Evolutionary conservation across 257 asterid species (phyloP), one percentile per base, ranked within the genome.

Genomic region (Solanum megistacrolobum): DNA sequence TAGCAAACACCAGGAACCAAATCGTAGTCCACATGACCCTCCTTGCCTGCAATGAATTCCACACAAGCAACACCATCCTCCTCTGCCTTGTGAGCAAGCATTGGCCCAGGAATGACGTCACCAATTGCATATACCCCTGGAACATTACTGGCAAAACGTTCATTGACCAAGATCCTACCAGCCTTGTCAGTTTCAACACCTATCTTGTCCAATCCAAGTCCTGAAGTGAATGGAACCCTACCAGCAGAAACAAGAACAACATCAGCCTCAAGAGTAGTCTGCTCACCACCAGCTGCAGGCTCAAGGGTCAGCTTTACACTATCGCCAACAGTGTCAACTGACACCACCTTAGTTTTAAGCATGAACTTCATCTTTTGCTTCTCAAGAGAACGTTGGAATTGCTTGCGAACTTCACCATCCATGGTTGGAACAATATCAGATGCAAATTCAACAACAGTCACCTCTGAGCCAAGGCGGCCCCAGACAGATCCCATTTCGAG

Each of bases 401-500:
- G 98, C 89, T 93, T 97, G 16, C 99, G 95, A 38, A 96, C 89
- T 90, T 96, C 99, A 76, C 92, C 93, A 84, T 97, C 99, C 99
- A 97, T 97, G 46, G 96, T 89, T 11, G 99, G 99, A 88, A 95
- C 99, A 83, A 96, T 97, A 79, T 95, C 99, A 0, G 97, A 60
- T 46, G 94, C 99, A 87, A 97, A 97, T 89, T 96, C 99, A 83
- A 97, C 99, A 52, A 97, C 98, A 31, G 95, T 94, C 36, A 97
- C 95, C 92, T 97, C 97, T 20, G 99, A 96, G 73, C 99, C 99
- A 79, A 94, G 94, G 48, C 99, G 98, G 21, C 96, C 96, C 99
- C 99, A 96, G n/a, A 97, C 98, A 68, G 98, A 96, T 27, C 99
- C 99, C 99, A 97, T 97, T 90, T 97, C 99, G 39, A 97, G 98